phyloP scores from a whole-genome alignment of 2,329 filamentous ascomycete species.

The Cladosporium sphaerospermum region DNA sequence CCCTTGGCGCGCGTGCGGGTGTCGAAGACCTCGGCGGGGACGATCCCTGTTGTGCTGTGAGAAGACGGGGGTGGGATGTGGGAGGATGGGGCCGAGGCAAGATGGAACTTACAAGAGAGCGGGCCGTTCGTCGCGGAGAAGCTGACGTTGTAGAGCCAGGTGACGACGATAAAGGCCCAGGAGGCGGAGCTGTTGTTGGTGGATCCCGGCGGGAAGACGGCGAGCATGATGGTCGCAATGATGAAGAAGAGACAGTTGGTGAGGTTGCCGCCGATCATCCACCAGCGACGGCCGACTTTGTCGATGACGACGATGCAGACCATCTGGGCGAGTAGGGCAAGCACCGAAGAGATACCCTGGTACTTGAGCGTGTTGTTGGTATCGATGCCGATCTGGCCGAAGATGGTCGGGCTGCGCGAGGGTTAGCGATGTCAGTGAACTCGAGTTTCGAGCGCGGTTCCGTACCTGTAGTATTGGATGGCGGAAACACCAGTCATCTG shows the following conservation, averaged over 20 bases:
- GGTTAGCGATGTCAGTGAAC: background rate
- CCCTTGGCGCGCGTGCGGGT: slow-evolving; percentile 69
- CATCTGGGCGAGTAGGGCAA: slow-evolving; percentile 63
- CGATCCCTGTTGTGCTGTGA: slow-evolving; percentile 12
- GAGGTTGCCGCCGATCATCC: slow-evolving; percentile 65
- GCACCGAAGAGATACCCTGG: slow-evolving; percentile 67
- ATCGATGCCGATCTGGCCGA: slow-evolving; percentile 61
- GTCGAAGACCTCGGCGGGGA: slow-evolving; percentile 53
- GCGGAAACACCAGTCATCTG: slow-evolving; percentile 73
- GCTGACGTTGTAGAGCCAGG: slow-evolving; percentile 75
- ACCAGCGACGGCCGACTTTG: slow-evolving; percentile 62
- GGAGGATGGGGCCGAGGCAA: no score
- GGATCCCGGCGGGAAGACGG: slow-evolving; percentile 55
- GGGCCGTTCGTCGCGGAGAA: slow-evolving; percentile 68
- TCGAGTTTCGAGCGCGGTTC: background rate
- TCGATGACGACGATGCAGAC: slow-evolving; percentile 65
- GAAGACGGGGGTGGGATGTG: background rate
- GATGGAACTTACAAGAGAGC: slow-evolving; percentile 41
- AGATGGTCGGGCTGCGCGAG: slow-evolving; percentile 40
- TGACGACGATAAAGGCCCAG: slow-evolving; percentile 71
- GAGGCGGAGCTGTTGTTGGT: slow-evolving; percentile 45
- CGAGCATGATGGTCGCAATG: slow-evolving; percentile 53
- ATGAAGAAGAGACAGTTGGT: slow-evolving; percentile 68
- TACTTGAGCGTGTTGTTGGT: slow-evolving; percentile 63
- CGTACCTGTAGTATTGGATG: slow-evolving; percentile 58